These are phyloP conservation scores for Carex pumila DNA, from an alignment of 176 grass and related monocot species.

Conservation along the genomic window DNA sequence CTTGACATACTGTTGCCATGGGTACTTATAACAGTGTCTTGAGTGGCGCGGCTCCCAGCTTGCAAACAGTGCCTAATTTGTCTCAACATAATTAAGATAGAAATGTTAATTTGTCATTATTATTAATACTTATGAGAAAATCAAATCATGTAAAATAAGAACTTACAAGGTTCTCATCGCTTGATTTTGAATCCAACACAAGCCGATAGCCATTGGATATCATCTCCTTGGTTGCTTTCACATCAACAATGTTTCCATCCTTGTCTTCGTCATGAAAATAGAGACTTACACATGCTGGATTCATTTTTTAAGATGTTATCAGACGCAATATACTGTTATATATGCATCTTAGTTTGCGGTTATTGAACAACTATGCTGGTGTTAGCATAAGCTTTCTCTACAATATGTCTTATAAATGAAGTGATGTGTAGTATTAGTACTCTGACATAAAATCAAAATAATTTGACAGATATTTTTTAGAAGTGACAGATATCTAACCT, in stretches of 20 bases:
- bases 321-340: not conserved
- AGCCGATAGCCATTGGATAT: slow-evolving; percentile 54
- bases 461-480: not conserved
- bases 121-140: not conserved
- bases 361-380: not conserved
- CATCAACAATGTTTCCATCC: slow-evolving; percentile 29
- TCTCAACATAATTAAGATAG: not conserved
- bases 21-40: slow-evolving; percentile 77
- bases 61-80: slow-evolving; percentile 68
- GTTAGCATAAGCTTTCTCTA: not conserved
- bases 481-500: slow-evolving; percentile 36
- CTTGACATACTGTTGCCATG: slow-evolving; percentile 94
- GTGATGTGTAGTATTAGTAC: not conserved
- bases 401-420: not conserved
- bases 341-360: not conserved
- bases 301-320: slow-evolving; percentile 27
- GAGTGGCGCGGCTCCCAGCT: slow-evolving; percentile 97
- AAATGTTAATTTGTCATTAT: not conserved
- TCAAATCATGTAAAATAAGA: not conserved
- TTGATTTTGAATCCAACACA: slow-evolving; percentile 89
- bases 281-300: slow-evolving; percentile 61
- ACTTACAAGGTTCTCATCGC: slow-evolving; percentile 75
- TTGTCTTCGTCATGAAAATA: slow-evolving; percentile 57
- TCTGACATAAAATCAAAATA: not conserved
- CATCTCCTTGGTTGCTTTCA: slow-evolving; percentile 38